Evolutionary conservation across 2,329 filamentous ascomycete species (phyloP).

Genomic region (Graphium sp.): DNA sequence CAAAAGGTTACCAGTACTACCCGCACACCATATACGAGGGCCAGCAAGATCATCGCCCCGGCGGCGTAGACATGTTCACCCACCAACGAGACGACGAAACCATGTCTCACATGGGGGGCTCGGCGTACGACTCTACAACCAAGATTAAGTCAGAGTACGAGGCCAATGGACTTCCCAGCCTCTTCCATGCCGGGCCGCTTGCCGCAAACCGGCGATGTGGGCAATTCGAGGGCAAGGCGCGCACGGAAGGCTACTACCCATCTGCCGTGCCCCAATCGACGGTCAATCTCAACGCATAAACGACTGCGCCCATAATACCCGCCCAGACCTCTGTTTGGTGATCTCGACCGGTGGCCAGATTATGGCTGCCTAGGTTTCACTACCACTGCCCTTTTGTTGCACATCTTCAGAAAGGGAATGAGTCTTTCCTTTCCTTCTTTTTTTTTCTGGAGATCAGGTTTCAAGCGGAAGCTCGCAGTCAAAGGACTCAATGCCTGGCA

Average conservation of each 20-base stretch:
- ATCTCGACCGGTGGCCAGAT: background rate
- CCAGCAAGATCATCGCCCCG: constrained; percentile 21
- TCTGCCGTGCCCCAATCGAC: constrained; percentile 28
- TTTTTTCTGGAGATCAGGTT: no score
- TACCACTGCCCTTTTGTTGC: no score
- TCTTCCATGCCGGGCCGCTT: constrained; percentile 23
- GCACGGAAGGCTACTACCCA: constrained; percentile 35
- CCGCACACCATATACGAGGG: constrained; percentile 31
- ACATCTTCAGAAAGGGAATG: no score
- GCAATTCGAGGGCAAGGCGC: constrained; percentile 34
- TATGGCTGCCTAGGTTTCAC: background rate
- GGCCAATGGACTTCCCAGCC: constrained; percentile 20
- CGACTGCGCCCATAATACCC: background rate
- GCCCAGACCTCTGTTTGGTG: background rate
- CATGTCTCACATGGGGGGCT: constrained; percentile 4
- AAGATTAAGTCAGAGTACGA: constrained; percentile 36
- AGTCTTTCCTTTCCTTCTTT: no score
- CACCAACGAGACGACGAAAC: constrained; percentile 11
- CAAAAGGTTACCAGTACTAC: constrained; percentile 39
- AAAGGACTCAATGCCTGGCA: no score
- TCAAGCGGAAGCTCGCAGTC: no score
- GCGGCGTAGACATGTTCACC: constrained; percentile 32
- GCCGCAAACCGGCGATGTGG: constrained; percentile 23
- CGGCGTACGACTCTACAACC: constrained; percentile 6
- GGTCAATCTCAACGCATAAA: constrained; percentile 15